A percentile compares a stretch with the other conserved stretches of the same genome.
Evolutionary conservation across 208 protist species (phyloP).

Genomic region (Porcisia hertigi): DNA sequence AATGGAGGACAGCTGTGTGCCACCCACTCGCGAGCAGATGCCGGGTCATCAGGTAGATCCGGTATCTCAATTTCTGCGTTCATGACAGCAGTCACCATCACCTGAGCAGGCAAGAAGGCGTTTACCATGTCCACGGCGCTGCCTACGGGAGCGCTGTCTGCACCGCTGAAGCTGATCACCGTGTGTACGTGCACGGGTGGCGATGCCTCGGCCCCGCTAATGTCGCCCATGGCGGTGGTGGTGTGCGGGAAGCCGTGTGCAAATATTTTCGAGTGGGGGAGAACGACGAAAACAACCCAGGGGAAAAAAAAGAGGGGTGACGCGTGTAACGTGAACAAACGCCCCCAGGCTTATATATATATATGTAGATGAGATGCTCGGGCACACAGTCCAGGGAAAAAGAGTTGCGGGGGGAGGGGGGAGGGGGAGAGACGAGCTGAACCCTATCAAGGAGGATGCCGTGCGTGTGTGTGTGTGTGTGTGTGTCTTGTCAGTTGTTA

Average conservation of each 20-base stretch:
- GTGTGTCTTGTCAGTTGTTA: too few relatives aligned
- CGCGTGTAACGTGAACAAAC: background rate
- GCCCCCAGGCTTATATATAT: background rate
- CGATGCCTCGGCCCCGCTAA: background rate
- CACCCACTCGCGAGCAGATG: constrained; percentile 10
- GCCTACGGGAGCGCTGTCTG: background rate
- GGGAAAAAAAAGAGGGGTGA: background rate
- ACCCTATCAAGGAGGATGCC: too few relatives aligned
- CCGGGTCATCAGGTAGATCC: background rate
- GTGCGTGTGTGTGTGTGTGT: too few relatives aligned
- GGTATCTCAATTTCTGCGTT: background rate
- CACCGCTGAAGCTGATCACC: background rate
- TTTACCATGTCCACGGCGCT: background rate
- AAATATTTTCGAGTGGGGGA: background rate
- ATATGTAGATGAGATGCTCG: background rate
- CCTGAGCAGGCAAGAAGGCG: background rate
- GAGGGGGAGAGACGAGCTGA: too few relatives aligned
- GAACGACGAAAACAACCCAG: background rate
- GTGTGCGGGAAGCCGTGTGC: background rate
- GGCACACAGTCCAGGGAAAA: too few relatives aligned
- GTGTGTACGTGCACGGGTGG: constrained; percentile 6
- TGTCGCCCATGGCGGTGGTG: background rate
- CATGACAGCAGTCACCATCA: constrained; percentile 4
- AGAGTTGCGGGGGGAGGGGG: too few relatives aligned
- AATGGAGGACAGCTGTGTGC: constrained; percentile 12